These are phyloP conservation scores for Penicillium pulvis DNA, from an alignment of 495 filamentous ascomycete genomes.

Conservation along the genomic window DNA sequence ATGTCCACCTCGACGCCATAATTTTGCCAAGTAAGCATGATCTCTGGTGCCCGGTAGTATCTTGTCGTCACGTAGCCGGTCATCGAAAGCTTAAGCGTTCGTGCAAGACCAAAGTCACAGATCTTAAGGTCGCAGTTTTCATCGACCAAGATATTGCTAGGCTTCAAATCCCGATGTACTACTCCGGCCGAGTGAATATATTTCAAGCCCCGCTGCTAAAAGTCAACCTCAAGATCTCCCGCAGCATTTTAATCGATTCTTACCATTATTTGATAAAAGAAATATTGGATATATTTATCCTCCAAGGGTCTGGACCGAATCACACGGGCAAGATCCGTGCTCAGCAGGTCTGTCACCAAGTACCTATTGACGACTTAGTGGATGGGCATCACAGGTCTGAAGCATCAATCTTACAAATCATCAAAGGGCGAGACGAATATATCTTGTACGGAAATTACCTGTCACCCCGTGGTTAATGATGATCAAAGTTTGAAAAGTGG, in stretches of 20 bases:
- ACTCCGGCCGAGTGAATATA: constrained; percentile 11
- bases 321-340: constrained; percentile 2
- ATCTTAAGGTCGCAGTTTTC: constrained; percentile 15
- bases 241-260: not conserved
- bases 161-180: constrained; percentile 9
- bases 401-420: constrained; percentile 1
- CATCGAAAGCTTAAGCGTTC: not conserved
- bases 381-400: not conserved
- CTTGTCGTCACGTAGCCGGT: constrained; percentile 12
- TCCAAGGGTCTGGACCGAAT: constrained; percentile 5
- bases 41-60: constrained; percentile 10
- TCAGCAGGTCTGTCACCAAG: constrained; percentile 3
- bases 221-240: not conserved
- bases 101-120: constrained; percentile 10
- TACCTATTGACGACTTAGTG: not conserved
- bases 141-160: constrained; percentile 11
- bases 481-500: not conserved
- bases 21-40: constrained; percentile 12
- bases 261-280: constrained; percentile 11
- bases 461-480: not conserved
- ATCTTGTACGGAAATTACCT: constrained; percentile 1
- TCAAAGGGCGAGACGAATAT: constrained; percentile 8
- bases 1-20: constrained; percentile 9
- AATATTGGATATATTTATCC: constrained; percentile 5
- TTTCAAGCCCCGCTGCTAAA: constrained; percentile 9